Conservation (phyloP, 108 stramenopile species). For the Fragilaria crotonensis region DNA sequence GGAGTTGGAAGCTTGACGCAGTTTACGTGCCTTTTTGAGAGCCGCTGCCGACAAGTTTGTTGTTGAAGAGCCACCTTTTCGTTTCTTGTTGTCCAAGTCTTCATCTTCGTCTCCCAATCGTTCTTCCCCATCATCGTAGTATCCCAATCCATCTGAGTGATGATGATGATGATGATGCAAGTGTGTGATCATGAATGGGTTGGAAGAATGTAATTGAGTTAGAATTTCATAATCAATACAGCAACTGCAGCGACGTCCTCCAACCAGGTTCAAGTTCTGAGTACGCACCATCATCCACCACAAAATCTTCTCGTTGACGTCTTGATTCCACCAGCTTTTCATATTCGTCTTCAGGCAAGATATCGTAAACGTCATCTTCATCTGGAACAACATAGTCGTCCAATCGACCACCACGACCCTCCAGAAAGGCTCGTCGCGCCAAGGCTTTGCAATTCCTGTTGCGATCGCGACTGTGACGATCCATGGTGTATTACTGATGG, state of each 20-base stretch:
- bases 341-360: constrained; percentile 86
- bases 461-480: constrained; percentile 4
- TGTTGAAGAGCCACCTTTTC: constrained; percentile 8
- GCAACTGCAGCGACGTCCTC: not conserved
- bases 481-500: too few relatives aligned
- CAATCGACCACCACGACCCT: constrained; percentile 1
- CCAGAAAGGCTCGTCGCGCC: constrained; percentile 2
- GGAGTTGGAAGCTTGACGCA: constrained; percentile 18
- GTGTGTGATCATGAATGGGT: not conserved
- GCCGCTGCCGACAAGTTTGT: constrained; percentile 46
- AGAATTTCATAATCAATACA: not conserved
- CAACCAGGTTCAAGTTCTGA: too few relatives aligned
- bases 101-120: constrained; percentile 58
- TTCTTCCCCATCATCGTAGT: constrained; percentile 98
- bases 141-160: constrained; percentile 89
- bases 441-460: not conserved
- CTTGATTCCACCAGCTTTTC: constrained; percentile 67
- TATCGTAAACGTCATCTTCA: constrained; percentile 83
- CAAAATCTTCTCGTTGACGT: constrained; percentile 94
- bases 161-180: constrained; percentile 6
- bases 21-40: constrained; percentile 60
- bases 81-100: constrained; percentile 19
- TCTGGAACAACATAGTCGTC: constrained; percentile 38
- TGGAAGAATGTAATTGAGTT: not conserved
- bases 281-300: constrained; percentile 92